Percentiles rank a stretch among this genome's conserved stretches.
Evolutionary conservation across 257 asterid genomes (phyloP).

Genomic region (Solanum clarkiae): DNA sequence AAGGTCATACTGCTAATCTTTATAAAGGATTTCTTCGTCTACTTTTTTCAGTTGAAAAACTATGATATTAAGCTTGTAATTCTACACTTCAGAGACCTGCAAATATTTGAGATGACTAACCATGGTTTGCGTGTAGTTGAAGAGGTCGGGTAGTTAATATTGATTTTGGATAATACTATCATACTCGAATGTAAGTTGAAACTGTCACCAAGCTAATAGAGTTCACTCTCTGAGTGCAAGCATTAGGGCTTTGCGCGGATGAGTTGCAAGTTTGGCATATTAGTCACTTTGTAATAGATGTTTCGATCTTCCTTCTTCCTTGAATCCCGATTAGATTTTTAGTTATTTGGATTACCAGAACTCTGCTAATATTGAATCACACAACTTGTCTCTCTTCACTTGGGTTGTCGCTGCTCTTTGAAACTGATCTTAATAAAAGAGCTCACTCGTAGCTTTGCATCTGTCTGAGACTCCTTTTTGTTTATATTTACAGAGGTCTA

Average conservation of each 20-base stretch:
- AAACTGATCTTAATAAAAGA: background rate
- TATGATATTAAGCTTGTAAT: background rate
- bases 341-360: background rate
- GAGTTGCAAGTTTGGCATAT: background rate
- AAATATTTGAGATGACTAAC: background rate
- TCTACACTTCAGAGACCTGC: background rate
- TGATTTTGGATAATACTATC: background rate
- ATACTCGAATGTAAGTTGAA: background rate
- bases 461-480: background rate
- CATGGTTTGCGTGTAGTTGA: background rate
- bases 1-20: slow-evolving; percentile 28
- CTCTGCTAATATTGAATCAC: background rate
- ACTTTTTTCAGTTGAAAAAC: background rate
- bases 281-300: background rate
- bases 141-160: background rate
- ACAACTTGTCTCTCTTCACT: background rate
- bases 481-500: slow-evolving; percentile 33
- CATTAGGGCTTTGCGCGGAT: background rate
- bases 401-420: background rate
- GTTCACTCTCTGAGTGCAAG: background rate
- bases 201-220: background rate
- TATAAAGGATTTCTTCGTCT: background rate
- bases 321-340: background rate
- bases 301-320: background rate
- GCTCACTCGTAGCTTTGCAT: background rate